Evolutionary conservation across 148 eudicot genomes (phyloP), one percentile per base, ranked within the genome.

Genomic region (Camellia granthamiana): DNA sequence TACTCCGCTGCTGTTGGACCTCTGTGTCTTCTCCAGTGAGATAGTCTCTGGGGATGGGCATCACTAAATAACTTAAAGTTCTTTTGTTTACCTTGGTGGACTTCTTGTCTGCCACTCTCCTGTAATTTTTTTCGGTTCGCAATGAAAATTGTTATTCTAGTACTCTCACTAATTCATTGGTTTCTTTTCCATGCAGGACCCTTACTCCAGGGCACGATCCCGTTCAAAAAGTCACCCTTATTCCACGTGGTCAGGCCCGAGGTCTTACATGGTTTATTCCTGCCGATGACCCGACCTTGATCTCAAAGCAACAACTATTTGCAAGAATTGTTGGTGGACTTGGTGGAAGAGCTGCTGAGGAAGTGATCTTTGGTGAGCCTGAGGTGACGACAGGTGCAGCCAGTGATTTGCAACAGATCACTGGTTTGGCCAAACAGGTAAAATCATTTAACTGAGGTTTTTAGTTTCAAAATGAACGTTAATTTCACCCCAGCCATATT

Each of bases 211-310:
- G 99, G 60, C 99, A 96, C 77, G 99, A 96, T 65, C 86, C 99
- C 19, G 99, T 96, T 64, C 99, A 96, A 76, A 96, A 96, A 84
- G 99, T 96, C 52, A 96, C 99, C 78, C 92, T 96, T 43, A 76
- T 96, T 79, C 99, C 99, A 38, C 99, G 99, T 86, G 99, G 99
- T 78, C 99, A 96, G 77, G 99, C 99, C 41, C 88, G 97, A 82
- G 99, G 99, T 61, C 83, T 96, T 60, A 96, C 99, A 54, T 96
- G 99, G 99, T 96, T 96, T 87, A 96, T 93, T 83, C 99, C 99
- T 58, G 82, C 94, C 12, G 99, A 96, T 82, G 99, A 96, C 77
- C 99, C 99, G 18, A 93, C 99, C 81, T 88, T 96, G 83, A 93
- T 96, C 80, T 96, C 99, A 2, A 96, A 88, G 87, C 99, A 93